phyloP scores from a whole-genome alignment of 2,329 filamentous ascomycete species.

The Diaporthe sp. region DNA sequence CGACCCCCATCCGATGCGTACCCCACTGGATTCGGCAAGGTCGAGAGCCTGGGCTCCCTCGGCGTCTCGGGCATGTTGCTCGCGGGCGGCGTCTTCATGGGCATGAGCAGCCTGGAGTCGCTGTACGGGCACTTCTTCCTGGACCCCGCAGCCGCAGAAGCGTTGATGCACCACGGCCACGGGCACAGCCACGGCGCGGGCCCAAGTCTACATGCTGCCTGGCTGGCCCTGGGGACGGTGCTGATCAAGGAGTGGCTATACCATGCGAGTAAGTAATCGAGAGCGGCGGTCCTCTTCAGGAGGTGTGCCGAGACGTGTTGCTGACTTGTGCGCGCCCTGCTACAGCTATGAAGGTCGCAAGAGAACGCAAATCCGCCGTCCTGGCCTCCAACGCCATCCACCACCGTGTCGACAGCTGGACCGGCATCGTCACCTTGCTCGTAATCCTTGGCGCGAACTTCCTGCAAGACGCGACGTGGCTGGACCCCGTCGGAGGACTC shows the following conservation, averaged over 20 bases:
- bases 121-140: slow-evolving; percentile 80
- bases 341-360: slow-evolving; percentile 92
- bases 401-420: slow-evolving; percentile 95
- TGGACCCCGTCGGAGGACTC: slow-evolving; percentile 93
- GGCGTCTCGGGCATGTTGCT: slow-evolving; percentile 94
- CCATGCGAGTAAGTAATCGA: slow-evolving; percentile 80
- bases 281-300: background rate
- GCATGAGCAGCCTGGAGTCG: slow-evolving; percentile 77
- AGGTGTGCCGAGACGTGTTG: background rate
- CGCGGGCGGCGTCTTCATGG: slow-evolving; percentile 91
- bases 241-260: slow-evolving; percentile 97
- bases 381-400: slow-evolving; percentile 96
- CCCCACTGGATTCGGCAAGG: slow-evolving; percentile 93
- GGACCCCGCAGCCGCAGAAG: slow-evolving; percentile 66
- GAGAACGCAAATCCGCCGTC: slow-evolving; percentile 93
- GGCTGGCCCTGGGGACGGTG: slow-evolving; percentile 92
- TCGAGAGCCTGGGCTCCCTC: slow-evolving; percentile 94
- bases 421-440: slow-evolving; percentile 89
- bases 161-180: slow-evolving; percentile 66
- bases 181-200: slow-evolving; percentile 72
- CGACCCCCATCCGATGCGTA: slow-evolving; percentile 86
- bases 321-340: slow-evolving; percentile 33
- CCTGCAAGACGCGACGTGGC: slow-evolving; percentile 85
- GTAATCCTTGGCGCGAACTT: slow-evolving; percentile 92
- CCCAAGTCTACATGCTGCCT: slow-evolving; percentile 93